phyloP scores from a whole-genome alignment of 257 asterid species.

The Leptodermis oblonga region DNA sequence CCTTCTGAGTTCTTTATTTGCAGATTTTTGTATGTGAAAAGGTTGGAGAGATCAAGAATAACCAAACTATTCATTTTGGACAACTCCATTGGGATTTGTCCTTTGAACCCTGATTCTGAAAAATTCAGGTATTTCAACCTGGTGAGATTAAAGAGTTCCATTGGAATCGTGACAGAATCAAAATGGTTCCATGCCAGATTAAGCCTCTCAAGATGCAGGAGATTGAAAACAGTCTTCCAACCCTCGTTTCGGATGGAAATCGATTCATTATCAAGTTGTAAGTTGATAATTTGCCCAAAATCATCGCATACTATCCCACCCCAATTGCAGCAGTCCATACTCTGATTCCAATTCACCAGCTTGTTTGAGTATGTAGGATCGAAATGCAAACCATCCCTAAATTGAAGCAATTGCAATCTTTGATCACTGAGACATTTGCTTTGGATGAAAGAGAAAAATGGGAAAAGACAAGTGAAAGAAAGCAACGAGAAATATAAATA shows the following conservation, averaged over 20 bases:
- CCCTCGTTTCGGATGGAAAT: neutral
- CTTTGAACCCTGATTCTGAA: neutral
- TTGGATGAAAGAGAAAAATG: neutral
- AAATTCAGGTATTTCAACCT: neutral
- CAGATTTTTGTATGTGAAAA: neutral
- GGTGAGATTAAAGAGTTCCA: neutral
- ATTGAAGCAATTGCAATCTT: slow-evolving; percentile 1
- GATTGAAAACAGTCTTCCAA: slow-evolving; percentile 3
- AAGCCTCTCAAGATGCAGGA: neutral
- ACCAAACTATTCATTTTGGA: slow-evolving; percentile 7
- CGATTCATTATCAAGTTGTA: neutral
- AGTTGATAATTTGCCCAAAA: neutral
- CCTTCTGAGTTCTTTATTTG: neutral
- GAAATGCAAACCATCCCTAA: neutral
- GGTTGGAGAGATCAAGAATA: slow-evolving; percentile 12
- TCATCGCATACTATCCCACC: neutral
- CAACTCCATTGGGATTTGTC: slow-evolving; percentile 2
- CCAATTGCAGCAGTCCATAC: slow-evolving; percentile 5
- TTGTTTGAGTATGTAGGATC: neutral
- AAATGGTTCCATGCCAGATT: neutral
- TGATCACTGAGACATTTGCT: slow-evolving; percentile 7
- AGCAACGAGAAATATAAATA: neutral
- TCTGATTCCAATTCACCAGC: slow-evolving; percentile 5
- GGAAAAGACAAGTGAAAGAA: neutral
- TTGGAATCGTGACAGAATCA: neutral